Evolutionary conservation across 2,329 filamentous ascomycete species (phyloP).

Genomic region (Aspergillus aculeatinus): DNA sequence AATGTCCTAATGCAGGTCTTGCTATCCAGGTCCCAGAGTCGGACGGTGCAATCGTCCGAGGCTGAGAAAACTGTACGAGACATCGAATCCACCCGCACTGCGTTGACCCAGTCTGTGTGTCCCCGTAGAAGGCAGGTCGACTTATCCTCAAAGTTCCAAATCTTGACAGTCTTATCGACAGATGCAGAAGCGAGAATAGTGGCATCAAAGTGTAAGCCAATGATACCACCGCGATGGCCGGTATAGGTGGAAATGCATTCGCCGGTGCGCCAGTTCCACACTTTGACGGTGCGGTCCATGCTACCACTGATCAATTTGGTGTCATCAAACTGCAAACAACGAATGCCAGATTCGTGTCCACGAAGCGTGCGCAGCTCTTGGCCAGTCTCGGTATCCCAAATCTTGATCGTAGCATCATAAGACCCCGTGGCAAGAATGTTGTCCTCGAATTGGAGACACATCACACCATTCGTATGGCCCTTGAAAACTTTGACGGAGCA

Average conservation of each 20-base stretch:
- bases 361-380: constrained; percentile 79
- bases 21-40: constrained; percentile 89
- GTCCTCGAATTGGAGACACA: constrained; percentile 78
- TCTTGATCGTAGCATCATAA: constrained; percentile 91
- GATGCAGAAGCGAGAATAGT: constrained; percentile 85
- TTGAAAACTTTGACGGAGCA: constrained; percentile 81
- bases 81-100: constrained; percentile 78
- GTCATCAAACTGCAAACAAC: constrained; percentile 90
- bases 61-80: constrained; percentile 88
- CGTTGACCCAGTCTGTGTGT: constrained; percentile 93
- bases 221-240: constrained; percentile 77
- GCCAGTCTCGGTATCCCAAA: constrained; percentile 91
- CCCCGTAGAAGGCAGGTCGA: constrained; percentile 77
- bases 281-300: constrained; percentile 80
- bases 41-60: constrained; percentile 88
- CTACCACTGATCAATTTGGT: constrained; percentile 87
- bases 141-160: constrained; percentile 88
- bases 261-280: constrained; percentile 97
- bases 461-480: constrained; percentile 85
- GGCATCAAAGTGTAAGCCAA: constrained; percentile 82
- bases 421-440: constrained; percentile 90
- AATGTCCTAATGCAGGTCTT: constrained; percentile 74
- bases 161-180: constrained; percentile 82
- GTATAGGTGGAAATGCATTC: constrained; percentile 78
- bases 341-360: constrained; percentile 80